Evolutionary conservation across 2,329 filamentous ascomycete genomes (phyloP).

Genomic region (Sporothrix pseudoabietina): DNA sequence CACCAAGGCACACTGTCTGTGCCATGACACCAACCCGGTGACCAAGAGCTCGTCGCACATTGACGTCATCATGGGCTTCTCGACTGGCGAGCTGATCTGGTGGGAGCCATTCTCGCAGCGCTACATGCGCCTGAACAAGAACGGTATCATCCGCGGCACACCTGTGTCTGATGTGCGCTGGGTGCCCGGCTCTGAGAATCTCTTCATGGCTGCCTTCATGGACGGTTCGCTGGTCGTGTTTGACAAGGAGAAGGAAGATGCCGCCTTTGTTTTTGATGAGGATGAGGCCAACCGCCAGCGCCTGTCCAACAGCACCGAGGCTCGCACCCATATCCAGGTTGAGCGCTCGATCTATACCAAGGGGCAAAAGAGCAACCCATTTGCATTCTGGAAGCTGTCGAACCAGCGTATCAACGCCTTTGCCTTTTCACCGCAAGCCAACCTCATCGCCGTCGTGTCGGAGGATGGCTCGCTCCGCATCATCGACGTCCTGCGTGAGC

Average conservation of each 20-base stretch:
- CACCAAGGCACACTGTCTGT: conserved; percentile 92
- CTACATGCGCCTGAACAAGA: conserved; percentile 95
- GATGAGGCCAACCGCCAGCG: conserved; percentile 61
- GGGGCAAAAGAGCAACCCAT: conserved; percentile 90
- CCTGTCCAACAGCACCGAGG: conserved; percentile 41
- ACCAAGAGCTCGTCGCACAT: conserved; percentile 81
- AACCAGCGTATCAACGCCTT: conserved; percentile 90
- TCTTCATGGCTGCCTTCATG: conserved; percentile 89
- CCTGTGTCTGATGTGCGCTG: conserved; percentile 86
- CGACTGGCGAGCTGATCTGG: conserved; percentile 96
- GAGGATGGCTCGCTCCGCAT: conserved; percentile 89
- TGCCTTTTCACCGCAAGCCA: conserved; percentile 80
- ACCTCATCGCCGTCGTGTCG: conserved; percentile 84
- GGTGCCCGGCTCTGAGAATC: conserved; percentile 90
- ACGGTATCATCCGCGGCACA: conserved; percentile 84
- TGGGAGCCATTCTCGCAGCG: conserved; percentile 96
- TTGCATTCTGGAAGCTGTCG: conserved; percentile 89
- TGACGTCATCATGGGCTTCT: conserved; percentile 93
- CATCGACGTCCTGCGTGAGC: conserved; percentile 88
- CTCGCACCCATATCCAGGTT: conserved; percentile 62
- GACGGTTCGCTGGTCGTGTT: conserved; percentile 91
- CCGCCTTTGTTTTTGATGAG: conserved; percentile 73
- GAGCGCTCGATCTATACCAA: conserved; percentile 91
- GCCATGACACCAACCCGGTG: conserved; percentile 84
- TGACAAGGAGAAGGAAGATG: conserved; percentile 95